Conservation (phyloP, 768 basidiomycete genomes). For the Gymnopilus junonius region DNA sequence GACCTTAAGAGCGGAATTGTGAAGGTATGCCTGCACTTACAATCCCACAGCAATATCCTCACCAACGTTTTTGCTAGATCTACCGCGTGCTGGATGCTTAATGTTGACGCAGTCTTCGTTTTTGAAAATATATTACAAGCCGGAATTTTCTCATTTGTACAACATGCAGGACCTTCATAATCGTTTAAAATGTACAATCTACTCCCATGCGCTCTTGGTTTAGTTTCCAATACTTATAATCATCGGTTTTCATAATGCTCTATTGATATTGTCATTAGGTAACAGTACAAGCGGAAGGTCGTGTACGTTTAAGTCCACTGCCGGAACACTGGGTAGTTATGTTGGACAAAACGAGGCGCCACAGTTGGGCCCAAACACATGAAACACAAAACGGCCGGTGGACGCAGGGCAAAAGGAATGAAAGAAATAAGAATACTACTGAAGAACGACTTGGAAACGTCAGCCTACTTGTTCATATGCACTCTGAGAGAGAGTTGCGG, state of each 20-base stretch:
- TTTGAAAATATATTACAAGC: constrained; percentile 35
- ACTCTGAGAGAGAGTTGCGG: neutral
- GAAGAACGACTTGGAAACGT: neutral
- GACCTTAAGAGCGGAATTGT: constrained; percentile 86
- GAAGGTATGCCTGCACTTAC: constrained; percentile 53
- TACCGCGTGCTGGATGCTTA: constrained; percentile 46
- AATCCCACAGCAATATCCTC: neutral
- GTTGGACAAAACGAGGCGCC: neutral
- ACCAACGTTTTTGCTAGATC: constrained; percentile 28
- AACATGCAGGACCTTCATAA: neutral
- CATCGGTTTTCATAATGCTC: neutral
- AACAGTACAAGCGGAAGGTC: neutral
- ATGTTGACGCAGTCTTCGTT: neutral
- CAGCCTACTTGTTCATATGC: neutral
- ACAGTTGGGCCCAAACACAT: neutral
- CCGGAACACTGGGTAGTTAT: neutral
- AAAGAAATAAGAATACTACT: neutral
- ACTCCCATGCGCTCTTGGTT: neutral
- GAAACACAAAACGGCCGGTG: neutral
- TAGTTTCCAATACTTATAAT: neutral
- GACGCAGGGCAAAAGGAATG: neutral
- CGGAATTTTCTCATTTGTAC: constrained; percentile 5
- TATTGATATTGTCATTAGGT: neutral
- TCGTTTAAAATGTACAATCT: neutral
- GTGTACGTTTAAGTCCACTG: neutral